Evolutionary conservation across 805 yeast genomes (phyloP), one percentile per base, ranked within the genome.

Genomic region (Ogataea glucozyma): DNA sequence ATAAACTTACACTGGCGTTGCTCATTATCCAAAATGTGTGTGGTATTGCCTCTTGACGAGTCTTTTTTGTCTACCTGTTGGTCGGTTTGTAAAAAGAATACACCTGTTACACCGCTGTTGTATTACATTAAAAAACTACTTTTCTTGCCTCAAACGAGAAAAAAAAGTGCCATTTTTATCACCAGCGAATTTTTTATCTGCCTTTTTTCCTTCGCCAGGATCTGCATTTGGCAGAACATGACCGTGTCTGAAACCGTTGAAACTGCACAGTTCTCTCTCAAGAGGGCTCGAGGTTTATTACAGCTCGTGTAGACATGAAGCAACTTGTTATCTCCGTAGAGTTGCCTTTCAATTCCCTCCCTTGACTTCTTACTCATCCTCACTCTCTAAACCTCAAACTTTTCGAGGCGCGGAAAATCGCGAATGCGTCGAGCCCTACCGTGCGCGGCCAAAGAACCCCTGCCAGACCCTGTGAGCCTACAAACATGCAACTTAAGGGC

Each of bases 11-110:
- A 41, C 51, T 41, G 35, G 43, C 51, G 31, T 31, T 41, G 46
- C 51, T 48, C 51, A 48, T 48, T 35, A 24, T 37, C 38, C 38
- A 13, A 26, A 14, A 19, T 26, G 17, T 24, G 37, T 17, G 20
- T 35, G 33, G n/a, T 26, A 19, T 16, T 13, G 29, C 18, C 27
- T 23, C 24, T 16, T 18, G 24, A 34, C 27, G 38, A 34, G 38
- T 34, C 30, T 14, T 16, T 18, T 26, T 21, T 29, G 34, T 27
- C 33, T 26, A 21, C 3, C n/a, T 10, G 18, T 14, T 16, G 19
- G 21, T 18, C 6, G 17, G 16, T 5, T 6, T 18, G 6, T 7
- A 26, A 4, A 12, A 21, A 30, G 22, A 30, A 30, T 38, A 38
- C 13, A 23, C 13, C 26, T 29, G 33, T 20, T n/a, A 29, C 35